phyloP scores from a whole-genome alignment of 495 filamentous ascomycete species.

The Xylaria grammica region DNA sequence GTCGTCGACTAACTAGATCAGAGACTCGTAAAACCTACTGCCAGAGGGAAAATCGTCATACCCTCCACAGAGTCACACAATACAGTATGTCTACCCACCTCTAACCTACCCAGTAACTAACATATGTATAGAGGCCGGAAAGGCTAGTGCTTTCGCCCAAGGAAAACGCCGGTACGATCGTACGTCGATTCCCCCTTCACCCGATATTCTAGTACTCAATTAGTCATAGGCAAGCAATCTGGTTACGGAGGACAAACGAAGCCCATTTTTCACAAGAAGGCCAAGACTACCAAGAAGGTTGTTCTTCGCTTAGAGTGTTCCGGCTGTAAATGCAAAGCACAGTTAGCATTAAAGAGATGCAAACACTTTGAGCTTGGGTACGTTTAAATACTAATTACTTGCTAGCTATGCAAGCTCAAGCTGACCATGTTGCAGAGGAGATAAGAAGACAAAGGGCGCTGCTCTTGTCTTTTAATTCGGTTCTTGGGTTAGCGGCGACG shows the following conservation, averaged over 20 bases:
- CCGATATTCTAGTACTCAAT: not conserved
- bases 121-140: not conserved
- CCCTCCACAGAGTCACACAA: not conserved
- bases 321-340: constrained; percentile 96
- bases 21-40: not conserved
- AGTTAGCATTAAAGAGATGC: constrained; percentile 97
- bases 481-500: not conserved
- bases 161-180: not conserved
- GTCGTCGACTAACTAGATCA: not conserved
- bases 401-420: too few species aligned
- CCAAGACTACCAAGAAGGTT: constrained; percentile 99
- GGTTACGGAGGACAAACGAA: constrained; percentile 99
- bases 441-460: constrained; percentile 99
- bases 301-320: constrained; percentile 97
- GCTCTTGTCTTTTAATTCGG: constrained; percentile 94
- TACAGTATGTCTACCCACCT: not conserved
- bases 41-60: not conserved
- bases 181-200: not conserved
- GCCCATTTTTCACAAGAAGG: constrained; percentile 92
- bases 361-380: constrained; percentile 99
- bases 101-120: not conserved
- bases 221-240: too few species aligned
- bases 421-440: constrained; percentile 90
- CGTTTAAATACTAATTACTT: too few species aligned
- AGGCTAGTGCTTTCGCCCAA: not conserved